Conservation (phyloP, 2,329 filamentous ascomycete genomes). For the Xylariaceae sp. region DNA sequence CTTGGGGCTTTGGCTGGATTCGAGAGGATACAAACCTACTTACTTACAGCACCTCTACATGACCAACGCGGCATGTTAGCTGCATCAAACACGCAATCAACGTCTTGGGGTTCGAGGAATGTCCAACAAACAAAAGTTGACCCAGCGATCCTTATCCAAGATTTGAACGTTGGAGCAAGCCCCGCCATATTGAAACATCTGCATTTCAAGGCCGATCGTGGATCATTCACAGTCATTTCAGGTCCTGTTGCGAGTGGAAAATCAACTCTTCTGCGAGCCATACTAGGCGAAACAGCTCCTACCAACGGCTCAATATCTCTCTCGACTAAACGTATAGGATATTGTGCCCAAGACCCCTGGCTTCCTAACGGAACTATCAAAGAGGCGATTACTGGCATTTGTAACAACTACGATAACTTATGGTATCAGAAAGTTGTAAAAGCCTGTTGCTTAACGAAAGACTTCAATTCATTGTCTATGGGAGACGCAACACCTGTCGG, state of each 20-base stretch:
- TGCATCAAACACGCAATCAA: no score
- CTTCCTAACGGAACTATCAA: conserved; percentile 44
- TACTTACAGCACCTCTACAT: conserved; percentile 32
- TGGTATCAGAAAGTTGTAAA: conserved; percentile 43
- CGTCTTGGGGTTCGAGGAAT: no score
- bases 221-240: conserved; percentile 35
- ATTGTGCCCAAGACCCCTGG: conserved; percentile 48
- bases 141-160: conserved; percentile 6
- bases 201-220: conserved; percentile 30
- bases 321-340: conserved; percentile 40
- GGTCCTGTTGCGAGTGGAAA: conserved; percentile 40
- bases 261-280: conserved; percentile 30
- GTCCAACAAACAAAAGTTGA: background rate
- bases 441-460: conserved; percentile 34
- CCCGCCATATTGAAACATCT: conserved; percentile 22
- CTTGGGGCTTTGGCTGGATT: conserved; percentile 44
- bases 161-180: background rate
- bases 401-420: conserved; percentile 10
- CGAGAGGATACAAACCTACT: conserved; percentile 46
- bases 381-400: conserved; percentile 37
- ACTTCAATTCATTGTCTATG: conserved; percentile 29
- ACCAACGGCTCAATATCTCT: conserved; percentile 35
- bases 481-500: conserved; percentile 31
- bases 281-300: conserved; percentile 32
- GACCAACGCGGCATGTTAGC: conserved; percentile 15